Evolutionary conservation across 352 stramenopile species (phyloP), one percentile per base, ranked within the genome.

Genomic region (Globisporangium nunn): DNA sequence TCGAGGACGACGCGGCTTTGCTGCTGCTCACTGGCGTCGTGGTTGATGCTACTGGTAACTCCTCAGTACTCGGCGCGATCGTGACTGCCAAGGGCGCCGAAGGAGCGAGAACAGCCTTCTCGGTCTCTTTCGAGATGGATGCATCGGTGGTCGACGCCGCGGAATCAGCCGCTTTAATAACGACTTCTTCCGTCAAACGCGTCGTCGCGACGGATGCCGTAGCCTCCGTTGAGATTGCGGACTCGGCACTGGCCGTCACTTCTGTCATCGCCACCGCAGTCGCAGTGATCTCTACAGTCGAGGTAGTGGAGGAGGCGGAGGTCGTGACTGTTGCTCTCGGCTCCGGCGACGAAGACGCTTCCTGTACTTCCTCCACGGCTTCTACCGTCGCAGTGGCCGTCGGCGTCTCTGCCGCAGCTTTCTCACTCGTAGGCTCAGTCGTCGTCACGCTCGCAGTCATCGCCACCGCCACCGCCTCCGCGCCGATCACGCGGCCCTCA

Each of bases 1-100:
- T 3, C 8, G 40, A 35, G 6, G 33, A 28, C 12, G 44, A 28
- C 23, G 5, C 12, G 3, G 29, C 8, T 18, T 40, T 54, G 23
- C 4, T 37, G n/a, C 47, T 30, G 37, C 43, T 58, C 17, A 51
- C 41, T 28, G 52, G 52, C 23, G 52, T 58, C 41, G 30, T 50
- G 15, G 35, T 41, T 18, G 30, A 6, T 2, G 41, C 37, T 1
- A 6, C 40, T 14, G 41, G 15, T 41, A 40, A 6, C 12, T 47
- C 43, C 17, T 47, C 43, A 5, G n/a, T 11, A 3, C 14, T 6
- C 7, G 43, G 43, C n/a, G 43, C 43, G 8, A 47, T 28, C 17
- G 43, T 29, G 43, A 47, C 43, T 29, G 43, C 28, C 43, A 47
- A 23, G 23, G 23, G 23, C 23, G 23, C 43, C 11, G 43, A n/a